Evolutionary conservation across 805 yeast species (phyloP), one percentile per base, ranked within the genome.

Genomic region (Jamesozyma gamospora): DNA sequence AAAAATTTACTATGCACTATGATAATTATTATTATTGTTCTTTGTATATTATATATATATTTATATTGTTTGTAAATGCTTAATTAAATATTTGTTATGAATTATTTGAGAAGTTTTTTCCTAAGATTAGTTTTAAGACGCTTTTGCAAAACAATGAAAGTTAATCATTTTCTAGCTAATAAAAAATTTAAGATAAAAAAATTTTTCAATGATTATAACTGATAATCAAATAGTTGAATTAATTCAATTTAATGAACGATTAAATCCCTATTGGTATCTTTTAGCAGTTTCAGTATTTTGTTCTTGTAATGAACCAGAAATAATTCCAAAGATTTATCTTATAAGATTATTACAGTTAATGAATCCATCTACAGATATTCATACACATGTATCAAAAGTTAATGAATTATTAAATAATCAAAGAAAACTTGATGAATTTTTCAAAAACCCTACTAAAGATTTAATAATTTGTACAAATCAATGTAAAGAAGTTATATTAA

Each of bases 201-300:
- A n/a, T 28, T 21, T 19, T 2, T 24, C 16, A 13, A 36, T 36
- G 39, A 18, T 28, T 9, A 14, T 41, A 10, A 21, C 35, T 2
- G 26, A 21, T 9, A 19, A 31, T 6, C 40, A 32, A 11, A 17
- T 43, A 18, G 16, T 15, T 17, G 17, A 36, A 18, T 17, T 38
- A 21, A 29, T 41, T 10, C 30, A 13, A n/a, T 41, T 35, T 12
- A 34, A 19, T 29, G 29, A 37, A 7, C 11, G 57, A 7, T 67
- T 84, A 18, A 58, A 66, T 30, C 62, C 66, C 40, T 56, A 71
- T 18, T 87, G 95, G 95, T 82, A 77, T 53, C 64, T 75, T 29
- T 63, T 86, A 16, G 86, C 94, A 0, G 80, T 90, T 12, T 82
- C 88, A 0, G 75, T 90, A 12, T 67, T 87, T 36, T 73, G 87